Evolutionary conservation across 441 rosid genomes (phyloP).

Genomic region (Croton setiger): DNA sequence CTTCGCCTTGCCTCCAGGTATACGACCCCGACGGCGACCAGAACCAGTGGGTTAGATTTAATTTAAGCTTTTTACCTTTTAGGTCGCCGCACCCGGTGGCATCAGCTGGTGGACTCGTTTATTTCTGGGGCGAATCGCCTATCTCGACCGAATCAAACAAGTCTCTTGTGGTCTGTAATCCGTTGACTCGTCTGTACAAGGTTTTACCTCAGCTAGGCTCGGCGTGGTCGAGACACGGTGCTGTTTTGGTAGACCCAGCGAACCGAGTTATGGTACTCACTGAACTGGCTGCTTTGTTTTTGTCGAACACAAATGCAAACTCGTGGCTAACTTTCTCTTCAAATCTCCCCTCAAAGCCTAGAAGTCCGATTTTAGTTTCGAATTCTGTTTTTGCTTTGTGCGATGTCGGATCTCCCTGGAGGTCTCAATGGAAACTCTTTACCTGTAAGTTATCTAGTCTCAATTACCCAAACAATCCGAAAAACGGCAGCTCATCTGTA

Average conservation of each 20-base stretch:
- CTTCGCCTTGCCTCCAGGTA: constrained; percentile 44
- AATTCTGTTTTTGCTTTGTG: constrained; percentile 69
- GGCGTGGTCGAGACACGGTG: constrained; percentile 86
- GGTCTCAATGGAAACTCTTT: constrained; percentile 82
- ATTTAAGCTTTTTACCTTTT: constrained; percentile 69
- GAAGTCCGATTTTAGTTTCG: constrained; percentile 62
- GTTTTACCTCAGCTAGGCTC: constrained; percentile 81
- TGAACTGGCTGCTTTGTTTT: constrained; percentile 67
- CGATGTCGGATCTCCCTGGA: constrained; percentile 89
- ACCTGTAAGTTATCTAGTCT: constrained; percentile 42
- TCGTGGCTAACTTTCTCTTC: constrained; percentile 75
- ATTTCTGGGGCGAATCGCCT: constrained; percentile 65
- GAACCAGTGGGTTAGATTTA: constrained; percentile 55
- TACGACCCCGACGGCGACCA: constrained; percentile 63
- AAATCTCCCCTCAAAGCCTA: constrained; percentile 78
- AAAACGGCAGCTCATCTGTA: constrained; percentile 3
- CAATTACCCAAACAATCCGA: background rate
- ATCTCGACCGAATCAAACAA: constrained; percentile 45
- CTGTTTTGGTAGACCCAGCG: constrained; percentile 61
- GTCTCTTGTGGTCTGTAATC: constrained; percentile 73
- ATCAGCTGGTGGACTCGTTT: constrained; percentile 61
- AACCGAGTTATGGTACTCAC: constrained; percentile 74
- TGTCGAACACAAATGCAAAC: constrained; percentile 33
- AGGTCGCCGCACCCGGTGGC: constrained; percentile 63
- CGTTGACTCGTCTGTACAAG: constrained; percentile 61